Conservation (phyloP, 2,329 filamentous ascomycete genomes). For the Ophiostoma sp. region DNA sequence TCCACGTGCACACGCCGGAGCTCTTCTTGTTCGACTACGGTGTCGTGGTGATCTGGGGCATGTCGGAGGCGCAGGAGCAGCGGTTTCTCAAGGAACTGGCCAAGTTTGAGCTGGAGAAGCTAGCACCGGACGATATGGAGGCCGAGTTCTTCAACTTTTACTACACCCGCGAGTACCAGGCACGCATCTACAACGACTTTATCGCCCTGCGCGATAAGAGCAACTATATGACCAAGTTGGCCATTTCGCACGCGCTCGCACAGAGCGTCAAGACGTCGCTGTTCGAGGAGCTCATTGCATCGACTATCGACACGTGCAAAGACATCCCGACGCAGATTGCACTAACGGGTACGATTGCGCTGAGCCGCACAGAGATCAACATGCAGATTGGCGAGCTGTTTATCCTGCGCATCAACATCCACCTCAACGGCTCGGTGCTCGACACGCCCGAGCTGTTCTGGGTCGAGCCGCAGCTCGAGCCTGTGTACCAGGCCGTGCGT, state of each 20-base stretch:
- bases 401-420: constrained; percentile 96
- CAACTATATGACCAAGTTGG: constrained; percentile 97
- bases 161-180: constrained; percentile 96
- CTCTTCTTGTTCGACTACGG: constrained; percentile 97
- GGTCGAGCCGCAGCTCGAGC: constrained; percentile 95
- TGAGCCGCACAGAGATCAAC: constrained; percentile 89
- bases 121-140: constrained; percentile 85
- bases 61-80: constrained; percentile 86
- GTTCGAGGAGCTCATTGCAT: constrained; percentile 92
- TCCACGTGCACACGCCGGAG: constrained; percentile 84
- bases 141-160: constrained; percentile 99
- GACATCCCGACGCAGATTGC: constrained; percentile 93
- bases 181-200: constrained; percentile 98
- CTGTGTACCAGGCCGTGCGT: constrained; percentile 91
- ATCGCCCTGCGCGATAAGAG: constrained; percentile 91
- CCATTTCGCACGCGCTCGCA: constrained; percentile 91
- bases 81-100: constrained; percentile 90
- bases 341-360: constrained; percentile 83
- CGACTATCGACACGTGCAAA: constrained; percentile 90
- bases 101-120: constrained; percentile 90
- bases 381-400: constrained; percentile 99
- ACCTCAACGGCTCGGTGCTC: constrained; percentile 92
- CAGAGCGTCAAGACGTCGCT: constrained; percentile 97
- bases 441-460: constrained; percentile 98
- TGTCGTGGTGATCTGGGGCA: constrained; percentile 97